Conservation (phyloP, 768 basidiomycete genomes). For the Infundibulicybe gibba region DNA sequence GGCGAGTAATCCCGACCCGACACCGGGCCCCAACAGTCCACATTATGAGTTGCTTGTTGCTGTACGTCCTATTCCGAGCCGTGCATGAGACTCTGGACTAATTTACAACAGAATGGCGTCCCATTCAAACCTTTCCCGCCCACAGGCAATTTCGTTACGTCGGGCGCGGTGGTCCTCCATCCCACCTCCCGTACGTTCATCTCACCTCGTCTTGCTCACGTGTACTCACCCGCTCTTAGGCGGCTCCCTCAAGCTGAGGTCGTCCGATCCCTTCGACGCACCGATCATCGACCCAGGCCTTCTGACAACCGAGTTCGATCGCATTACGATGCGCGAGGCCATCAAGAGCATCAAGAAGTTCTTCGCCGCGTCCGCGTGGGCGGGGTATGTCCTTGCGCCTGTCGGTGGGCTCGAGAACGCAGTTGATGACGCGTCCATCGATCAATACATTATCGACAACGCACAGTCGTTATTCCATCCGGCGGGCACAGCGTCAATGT, state of each 20-base stretch:
- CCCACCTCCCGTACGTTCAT: constrained; percentile 14
- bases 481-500: constrained; percentile 22
- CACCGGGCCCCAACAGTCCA: constrained; percentile 17
- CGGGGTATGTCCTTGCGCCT: constrained; percentile 1
- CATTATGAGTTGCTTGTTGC: constrained; percentile 19
- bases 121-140: constrained; percentile 5
- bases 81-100: not conserved
- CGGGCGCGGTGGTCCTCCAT: constrained; percentile 11
- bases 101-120: constrained; percentile 8
- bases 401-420: constrained; percentile 8
- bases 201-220: not conserved
- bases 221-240: constrained; percentile 3
- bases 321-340: constrained; percentile 7
- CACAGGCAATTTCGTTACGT: constrained; percentile 9
- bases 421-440: constrained; percentile 24
- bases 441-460: constrained; percentile 19
- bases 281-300: constrained; percentile 21
- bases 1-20: constrained; percentile 12
- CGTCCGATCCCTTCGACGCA: constrained; percentile 6
- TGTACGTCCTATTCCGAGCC: not conserved
- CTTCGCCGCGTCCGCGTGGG: constrained; percentile 3
- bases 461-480: constrained; percentile 18
- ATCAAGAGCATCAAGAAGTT: constrained; percentile 4
- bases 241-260: not conserved
- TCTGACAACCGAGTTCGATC: constrained; percentile 17